phyloP scores from a whole-genome alignment of 805 yeast genomes.

The Metschnikowia lachancei region DNA sequence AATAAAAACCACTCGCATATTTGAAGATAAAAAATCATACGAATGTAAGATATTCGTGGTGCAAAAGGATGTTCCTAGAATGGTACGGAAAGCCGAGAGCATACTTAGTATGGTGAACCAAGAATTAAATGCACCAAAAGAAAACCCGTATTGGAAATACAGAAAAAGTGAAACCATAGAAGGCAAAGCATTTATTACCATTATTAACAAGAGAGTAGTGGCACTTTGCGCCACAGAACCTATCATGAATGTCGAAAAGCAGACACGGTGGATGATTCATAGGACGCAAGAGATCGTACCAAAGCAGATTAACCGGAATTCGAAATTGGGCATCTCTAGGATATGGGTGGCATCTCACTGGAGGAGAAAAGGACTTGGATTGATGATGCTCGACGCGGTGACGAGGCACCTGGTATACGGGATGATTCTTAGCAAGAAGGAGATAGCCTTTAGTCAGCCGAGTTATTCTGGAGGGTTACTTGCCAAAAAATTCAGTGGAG shows the following conservation, averaged over 20 bases:
- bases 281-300: slow-evolving; percentile 52
- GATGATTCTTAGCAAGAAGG: slow-evolving; percentile 34
- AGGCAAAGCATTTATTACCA: slow-evolving; percentile 45
- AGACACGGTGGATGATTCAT: slow-evolving; percentile 60
- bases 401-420: slow-evolving; percentile 50
- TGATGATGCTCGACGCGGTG: slow-evolving; percentile 43
- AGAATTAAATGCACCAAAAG: slow-evolving; percentile 55
- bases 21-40: slow-evolving; percentile 14
- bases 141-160: slow-evolving; percentile 32
- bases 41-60: slow-evolving; percentile 22
- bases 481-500: slow-evolving; percentile 56
- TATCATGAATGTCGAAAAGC: slow-evolving; percentile 21
- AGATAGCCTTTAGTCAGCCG: slow-evolving; percentile 73
- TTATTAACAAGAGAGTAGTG: slow-evolving; percentile 46
- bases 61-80: slow-evolving; percentile 22
- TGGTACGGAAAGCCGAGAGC: slow-evolving; percentile 27
- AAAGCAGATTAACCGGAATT: slow-evolving; percentile 35
- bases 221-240: slow-evolving; percentile 58
- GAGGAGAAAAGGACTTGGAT: slow-evolving; percentile 53
- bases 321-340: slow-evolving; percentile 39
- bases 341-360: slow-evolving; percentile 45
- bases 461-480: slow-evolving; percentile 60
- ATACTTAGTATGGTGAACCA: slow-evolving; percentile 54
- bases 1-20: slow-evolving; percentile 29
- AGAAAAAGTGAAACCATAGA: background rate